A percentile compares a stretch with the other conserved stretches of the same genome.
Evolutionary conservation across 1,284 basidiomycete genomes (phyloP).

Genomic region (Fomitopsis pinicola): DNA sequence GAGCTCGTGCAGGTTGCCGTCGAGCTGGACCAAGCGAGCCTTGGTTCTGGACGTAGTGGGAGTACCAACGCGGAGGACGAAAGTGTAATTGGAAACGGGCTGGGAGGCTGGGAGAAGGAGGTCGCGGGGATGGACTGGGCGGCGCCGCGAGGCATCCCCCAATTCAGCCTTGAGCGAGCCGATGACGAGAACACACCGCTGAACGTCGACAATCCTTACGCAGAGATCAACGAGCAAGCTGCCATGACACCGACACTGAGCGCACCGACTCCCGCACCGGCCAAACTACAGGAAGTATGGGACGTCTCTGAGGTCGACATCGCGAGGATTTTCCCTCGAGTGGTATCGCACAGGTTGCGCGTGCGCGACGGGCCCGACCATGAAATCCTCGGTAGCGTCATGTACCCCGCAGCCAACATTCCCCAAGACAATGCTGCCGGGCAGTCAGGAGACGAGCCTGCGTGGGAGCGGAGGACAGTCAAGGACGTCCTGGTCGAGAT

Average conservation of each 20-base stretch:
- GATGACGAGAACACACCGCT: neutral
- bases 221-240: neutral
- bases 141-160: neutral
- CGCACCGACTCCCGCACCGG: neutral
- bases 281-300: slow-evolving; percentile 29
- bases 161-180: neutral
- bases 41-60: neutral
- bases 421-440: neutral
- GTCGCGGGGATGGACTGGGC: slow-evolving; percentile 2
- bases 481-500: slow-evolving; percentile 59
- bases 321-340: slow-evolving; percentile 62
- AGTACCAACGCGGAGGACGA: slow-evolving; percentile 3
- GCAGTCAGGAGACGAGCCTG: slow-evolving; percentile 7
- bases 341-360: slow-evolving; percentile 66
- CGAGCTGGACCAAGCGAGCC: slow-evolving; percentile 4
- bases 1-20: slow-evolving; percentile 18
- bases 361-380: slow-evolving; percentile 63
- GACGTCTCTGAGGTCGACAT: slow-evolving; percentile 71
- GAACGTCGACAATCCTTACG: neutral
- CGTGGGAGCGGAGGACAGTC: slow-evolving; percentile 38
- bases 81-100: neutral
- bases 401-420: slow-evolving; percentile 34
- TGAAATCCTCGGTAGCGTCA: slow-evolving; percentile 57
- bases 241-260: neutral
- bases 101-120: neutral